Conservation (phyloP, 2,329 filamentous ascomycete genomes). For the Penicillium sp. region DNA sequence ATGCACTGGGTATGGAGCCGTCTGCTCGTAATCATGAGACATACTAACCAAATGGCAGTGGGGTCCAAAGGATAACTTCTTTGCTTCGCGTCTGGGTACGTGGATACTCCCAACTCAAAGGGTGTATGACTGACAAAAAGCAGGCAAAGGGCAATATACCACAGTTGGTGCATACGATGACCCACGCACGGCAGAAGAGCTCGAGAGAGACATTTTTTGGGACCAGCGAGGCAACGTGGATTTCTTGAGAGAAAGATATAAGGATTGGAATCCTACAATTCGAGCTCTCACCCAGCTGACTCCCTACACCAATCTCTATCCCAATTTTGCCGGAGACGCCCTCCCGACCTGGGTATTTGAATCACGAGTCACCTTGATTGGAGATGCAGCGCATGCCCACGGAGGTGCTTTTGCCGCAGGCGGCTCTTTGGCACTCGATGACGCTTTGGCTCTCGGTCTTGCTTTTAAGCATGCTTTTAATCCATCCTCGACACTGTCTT, state of each 20-base stretch:
- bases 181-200: conserved; percentile 31
- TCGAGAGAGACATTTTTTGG: conserved; percentile 38
- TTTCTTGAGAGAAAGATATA: conserved; percentile 34
- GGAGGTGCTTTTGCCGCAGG: conserved; percentile 33
- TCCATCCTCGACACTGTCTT: not conserved
- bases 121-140: not conserved
- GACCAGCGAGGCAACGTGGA: conserved; percentile 39
- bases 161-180: conserved; percentile 47
- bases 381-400: conserved; percentile 33
- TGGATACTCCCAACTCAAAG: too few species aligned
- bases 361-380: conserved; percentile 27
- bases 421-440: conserved; percentile 32
- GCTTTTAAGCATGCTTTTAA: conserved; percentile 41
- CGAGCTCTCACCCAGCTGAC: conserved; percentile 42
- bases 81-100: conserved; percentile 44
- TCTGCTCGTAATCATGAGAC: not conserved
- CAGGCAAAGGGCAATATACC: conserved; percentile 37
- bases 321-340: conserved; percentile 44
- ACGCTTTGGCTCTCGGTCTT: conserved; percentile 43
- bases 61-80: conserved; percentile 45
- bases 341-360: conserved; percentile 46
- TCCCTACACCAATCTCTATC: conserved; percentile 43
- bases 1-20: conserved; percentile 36
- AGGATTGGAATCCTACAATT: conserved; percentile 45
- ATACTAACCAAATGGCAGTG: conserved; percentile 27